Percentiles rank a stretch among this genome's conserved stretches.
Evolutionary conservation across 805 yeast species (phyloP).

Genomic region (Candida fluviatilis): DNA sequence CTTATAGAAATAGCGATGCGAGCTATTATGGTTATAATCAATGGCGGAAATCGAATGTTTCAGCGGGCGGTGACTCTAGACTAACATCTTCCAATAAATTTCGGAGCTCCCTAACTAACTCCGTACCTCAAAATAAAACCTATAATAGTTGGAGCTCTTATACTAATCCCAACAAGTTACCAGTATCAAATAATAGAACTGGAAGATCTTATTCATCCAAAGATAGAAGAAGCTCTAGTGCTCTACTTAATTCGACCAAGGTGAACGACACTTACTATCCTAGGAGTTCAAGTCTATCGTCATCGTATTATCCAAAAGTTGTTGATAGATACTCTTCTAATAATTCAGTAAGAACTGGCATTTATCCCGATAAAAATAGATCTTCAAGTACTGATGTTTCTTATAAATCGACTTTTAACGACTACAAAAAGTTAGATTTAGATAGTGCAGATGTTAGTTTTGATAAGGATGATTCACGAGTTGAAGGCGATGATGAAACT

Average conservation of each 20-base stretch:
- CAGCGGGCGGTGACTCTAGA: conserved; percentile 13
- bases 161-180: conserved; percentile 3
- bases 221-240: conserved; percentile 14
- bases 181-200: conserved; percentile 3
- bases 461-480: conserved; percentile 24
- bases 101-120: conserved; percentile 21
- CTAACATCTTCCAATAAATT: conserved; percentile 9
- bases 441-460: conserved; percentile 16
- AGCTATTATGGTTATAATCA: neutral
- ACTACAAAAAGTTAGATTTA: conserved; percentile 5
- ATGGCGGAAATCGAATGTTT: neutral
- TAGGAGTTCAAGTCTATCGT: conserved; percentile 1
- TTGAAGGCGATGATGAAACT: conserved; percentile 23
- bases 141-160: conserved; percentile 11
- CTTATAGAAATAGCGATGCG: conserved; percentile 1
- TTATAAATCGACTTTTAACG: neutral
- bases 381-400: neutral
- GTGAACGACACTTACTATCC: conserved; percentile 29
- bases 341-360: conserved; percentile 1
- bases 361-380: conserved; percentile 4
- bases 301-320: conserved; percentile 5
- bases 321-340: conserved; percentile 12
- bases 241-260: conserved; percentile 16
- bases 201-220: conserved; percentile 15
- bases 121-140: conserved; percentile 10